Percentiles rank a stretch among this genome's conserved stretches.
phyloP scores from a whole-genome alignment of 2,329 filamentous ascomycete species.

The Fusarium denticulatum region DNA sequence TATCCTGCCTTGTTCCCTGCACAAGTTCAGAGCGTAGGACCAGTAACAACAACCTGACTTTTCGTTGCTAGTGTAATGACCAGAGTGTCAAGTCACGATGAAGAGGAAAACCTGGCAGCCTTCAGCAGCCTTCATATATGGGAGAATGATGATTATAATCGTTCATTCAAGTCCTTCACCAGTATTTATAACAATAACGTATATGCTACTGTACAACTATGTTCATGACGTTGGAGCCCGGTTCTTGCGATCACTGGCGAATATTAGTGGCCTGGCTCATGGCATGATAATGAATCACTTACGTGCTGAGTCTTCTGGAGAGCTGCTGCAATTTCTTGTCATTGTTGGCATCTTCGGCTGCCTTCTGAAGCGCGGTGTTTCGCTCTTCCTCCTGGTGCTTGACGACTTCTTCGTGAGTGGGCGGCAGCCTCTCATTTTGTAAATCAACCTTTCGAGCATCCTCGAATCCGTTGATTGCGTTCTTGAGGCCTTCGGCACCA shows the following conservation, averaged over 20 bases:
- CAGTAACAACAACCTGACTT: conserved; percentile 12
- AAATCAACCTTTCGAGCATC: conserved; percentile 96
- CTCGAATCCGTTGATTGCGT: conserved; percentile 96
- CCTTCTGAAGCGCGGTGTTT: conserved; percentile 84
- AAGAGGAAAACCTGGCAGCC: conserved; percentile 32
- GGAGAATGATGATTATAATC: conserved; percentile 27
- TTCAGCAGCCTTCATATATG: conserved; percentile 29
- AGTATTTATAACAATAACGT: conserved; percentile 35
- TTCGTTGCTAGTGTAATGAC: conserved; percentile 13
- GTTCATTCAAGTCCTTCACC: conserved; percentile 35
- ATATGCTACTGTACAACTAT: conserved; percentile 42
- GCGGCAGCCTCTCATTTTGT: conserved; percentile 94
- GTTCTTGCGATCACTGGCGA: conserved; percentile 43
- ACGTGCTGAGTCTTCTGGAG: conserved; percentile 96
- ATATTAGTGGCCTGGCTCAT: neutral
- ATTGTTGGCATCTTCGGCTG: conserved; percentile 88
- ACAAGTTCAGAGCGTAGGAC: conserved; percentile 21
- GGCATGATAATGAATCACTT: conserved; percentile 21
- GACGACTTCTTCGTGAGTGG: conserved; percentile 89
- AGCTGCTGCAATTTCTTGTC: conserved; percentile 87
- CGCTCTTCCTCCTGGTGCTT: conserved; percentile 84
- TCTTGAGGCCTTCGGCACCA: conserved; percentile 97
- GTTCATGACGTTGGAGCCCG: conserved; percentile 42
- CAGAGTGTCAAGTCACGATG: conserved; percentile 31
- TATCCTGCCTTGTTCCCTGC: conserved; percentile 32